These are phyloP conservation scores for Lagenidium giganteum DNA, from an alignment of 352 stramenopile species.

Conservation along the genomic window DNA sequence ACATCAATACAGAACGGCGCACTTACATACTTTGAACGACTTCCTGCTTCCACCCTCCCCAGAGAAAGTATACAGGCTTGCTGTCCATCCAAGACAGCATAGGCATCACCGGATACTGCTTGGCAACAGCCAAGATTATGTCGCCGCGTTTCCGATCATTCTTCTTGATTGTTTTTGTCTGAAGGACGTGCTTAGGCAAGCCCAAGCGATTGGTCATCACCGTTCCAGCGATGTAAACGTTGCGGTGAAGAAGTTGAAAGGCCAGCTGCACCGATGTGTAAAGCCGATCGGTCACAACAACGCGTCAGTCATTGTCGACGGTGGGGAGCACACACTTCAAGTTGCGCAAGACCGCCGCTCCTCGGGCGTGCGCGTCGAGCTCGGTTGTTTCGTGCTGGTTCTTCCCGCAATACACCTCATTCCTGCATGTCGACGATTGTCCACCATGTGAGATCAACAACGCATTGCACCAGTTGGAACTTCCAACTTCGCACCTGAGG, in stretches of 20 bases:
- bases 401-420: constrained; percentile 13
- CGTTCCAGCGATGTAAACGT: constrained; percentile 1
- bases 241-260: not conserved
- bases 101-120: not conserved
- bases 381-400: not conserved
- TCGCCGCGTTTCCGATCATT: not conserved
- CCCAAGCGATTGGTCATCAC: not conserved
- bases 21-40: no score
- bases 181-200: not conserved
- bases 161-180: no score
- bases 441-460: no score
- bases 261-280: not conserved
- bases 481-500: constrained; percentile 8
- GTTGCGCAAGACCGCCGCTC: constrained; percentile 9
- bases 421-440: constrained; percentile 3
- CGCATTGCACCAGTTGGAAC: no score
- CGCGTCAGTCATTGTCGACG: not conserved
- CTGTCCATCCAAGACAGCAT: not conserved
- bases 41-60: not conserved
- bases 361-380: constrained; percentile 2
- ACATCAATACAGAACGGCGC: no score
- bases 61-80: constrained; percentile 2
- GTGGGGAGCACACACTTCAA: not conserved
- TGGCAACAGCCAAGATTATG: not conserved
- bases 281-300: not conserved